Percentiles rank a stretch among this genome's conserved stretches.
phyloP scores from a whole-genome alignment of 495 filamentous ascomycete genomes.

The Penicillium herquei region DNA sequence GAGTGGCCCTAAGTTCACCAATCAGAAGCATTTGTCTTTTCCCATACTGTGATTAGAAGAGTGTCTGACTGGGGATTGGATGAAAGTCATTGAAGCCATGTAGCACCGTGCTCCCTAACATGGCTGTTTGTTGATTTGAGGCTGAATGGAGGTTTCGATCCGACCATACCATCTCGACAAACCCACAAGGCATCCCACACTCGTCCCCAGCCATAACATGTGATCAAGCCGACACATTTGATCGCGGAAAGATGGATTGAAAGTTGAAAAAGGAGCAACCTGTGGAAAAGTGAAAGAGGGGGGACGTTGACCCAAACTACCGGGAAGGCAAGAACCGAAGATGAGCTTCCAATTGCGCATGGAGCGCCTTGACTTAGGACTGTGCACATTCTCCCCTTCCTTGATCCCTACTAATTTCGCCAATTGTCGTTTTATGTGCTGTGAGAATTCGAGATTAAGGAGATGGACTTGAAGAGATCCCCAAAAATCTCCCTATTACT shows the following conservation, averaged over 20 bases:
- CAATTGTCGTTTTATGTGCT: neutral
- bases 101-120: neutral
- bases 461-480: neutral
- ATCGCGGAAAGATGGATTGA: neutral
- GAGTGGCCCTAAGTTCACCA: slow-evolving; percentile 1
- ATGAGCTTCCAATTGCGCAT: neutral
- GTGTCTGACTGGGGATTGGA: neutral
- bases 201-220: neutral
- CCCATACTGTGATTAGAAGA: too few relatives aligned
- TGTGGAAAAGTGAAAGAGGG: slow-evolving; percentile 32
- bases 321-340: slow-evolving; percentile 21
- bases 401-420: neutral
- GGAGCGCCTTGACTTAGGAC: neutral
- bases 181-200: neutral
- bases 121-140: neutral
- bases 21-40: neutral
- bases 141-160: neutral
- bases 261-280: neutral
- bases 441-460: too few relatives aligned
- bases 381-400: neutral
- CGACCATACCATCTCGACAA: slow-evolving; percentile 5
- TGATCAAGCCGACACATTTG: neutral
- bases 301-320: slow-evolving; percentile 13
- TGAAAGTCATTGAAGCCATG: neutral
- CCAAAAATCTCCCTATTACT: neutral